Base-by-base conservation (phyloP, 1,284 basidiomycete species). In the Malassezia yamatoensis region DNA sequence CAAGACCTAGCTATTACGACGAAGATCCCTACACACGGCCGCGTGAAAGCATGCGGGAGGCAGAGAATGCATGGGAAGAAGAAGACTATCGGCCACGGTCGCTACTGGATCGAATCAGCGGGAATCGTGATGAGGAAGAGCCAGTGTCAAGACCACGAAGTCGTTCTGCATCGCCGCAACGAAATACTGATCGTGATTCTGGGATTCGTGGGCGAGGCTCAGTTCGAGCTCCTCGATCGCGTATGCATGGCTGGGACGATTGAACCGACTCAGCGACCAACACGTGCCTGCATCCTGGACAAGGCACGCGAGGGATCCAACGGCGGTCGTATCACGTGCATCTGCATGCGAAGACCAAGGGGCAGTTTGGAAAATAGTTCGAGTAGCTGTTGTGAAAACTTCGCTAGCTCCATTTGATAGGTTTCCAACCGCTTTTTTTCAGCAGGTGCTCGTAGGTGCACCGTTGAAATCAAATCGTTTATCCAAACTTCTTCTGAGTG, bases 171-270 rank as follows among this genome's bases (percentile, higher is more conserved):
- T 58, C 55, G 3, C 55, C 55, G 5, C 50, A 39, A 5, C 41
- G 34, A 16, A 6, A 29, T 32, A 38, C 20, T 3, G 20, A 24
- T 10, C 47, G 21, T 6, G 48, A 39, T 2, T 12, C 51, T 12
- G 44, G 35, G 0, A 58, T 58, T 34, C 55, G 55, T 11, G 55
- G 55, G 4, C 55, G 55, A 8, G 55, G 55, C 35, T 45, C 55
- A 29, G 44, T 42, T 15, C 49, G 45, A 32, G 54, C 54, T n/a
- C 54, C 49, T 4, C 11, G 43, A n/a, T 34, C 36, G 8, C 24
- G 44, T 18, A 39, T 46, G 51, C 16, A 11, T 13, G 42, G 51
- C 36, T 53, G 51, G 51, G 51, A 53, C 34, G 43, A 53, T 24
- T 39, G 47, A 21, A 12, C 13, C 32, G 18, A 47, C 24, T 4